phyloP scores from a whole-genome alignment of 2,329 filamentous ascomycete genomes.

The Alternaria consortialis region DNA sequence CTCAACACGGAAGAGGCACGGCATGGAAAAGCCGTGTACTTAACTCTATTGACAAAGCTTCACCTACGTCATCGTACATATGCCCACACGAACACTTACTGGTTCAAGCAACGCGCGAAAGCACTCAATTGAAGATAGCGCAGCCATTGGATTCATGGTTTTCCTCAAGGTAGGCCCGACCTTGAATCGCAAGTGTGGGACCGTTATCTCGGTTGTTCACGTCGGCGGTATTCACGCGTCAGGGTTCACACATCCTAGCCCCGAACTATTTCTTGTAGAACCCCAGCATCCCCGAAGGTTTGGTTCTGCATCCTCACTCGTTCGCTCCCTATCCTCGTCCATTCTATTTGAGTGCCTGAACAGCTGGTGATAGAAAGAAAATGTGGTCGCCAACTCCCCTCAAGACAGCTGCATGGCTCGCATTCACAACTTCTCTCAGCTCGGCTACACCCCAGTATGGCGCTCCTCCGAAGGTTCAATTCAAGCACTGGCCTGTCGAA shows the following conservation, averaged over 20 bases:
- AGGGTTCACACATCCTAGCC: background rate
- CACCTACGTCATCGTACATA: conserved; percentile 10
- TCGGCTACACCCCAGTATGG: conserved; percentile 27
- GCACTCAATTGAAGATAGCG: conserved; percentile 7
- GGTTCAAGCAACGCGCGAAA: conserved; percentile 10
- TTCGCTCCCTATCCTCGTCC: background rate
- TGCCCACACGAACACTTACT: conserved; percentile 15
- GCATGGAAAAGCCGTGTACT: background rate
- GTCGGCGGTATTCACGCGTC: conserved; percentile 21
- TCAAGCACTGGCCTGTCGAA: conserved; percentile 39
- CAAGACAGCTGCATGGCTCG: conserved; percentile 34
- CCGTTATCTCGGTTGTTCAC: conserved; percentile 17
- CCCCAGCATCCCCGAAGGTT: background rate
- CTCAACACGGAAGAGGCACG: background rate
- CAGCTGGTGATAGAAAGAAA: background rate
- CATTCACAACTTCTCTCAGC: conserved; percentile 12
- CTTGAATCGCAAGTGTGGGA: conserved; percentile 11
- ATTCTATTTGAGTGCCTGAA: background rate
- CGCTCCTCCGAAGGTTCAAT: conserved; percentile 26
- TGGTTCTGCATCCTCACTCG: conserved; percentile 5
- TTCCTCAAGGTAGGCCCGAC: conserved; percentile 14
- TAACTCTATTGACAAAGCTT: background rate
- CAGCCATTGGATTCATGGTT: conserved; percentile 3
- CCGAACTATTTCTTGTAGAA: conserved; percentile 3
- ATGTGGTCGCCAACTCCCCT: conserved; percentile 17